Percentiles rank a stretch among this genome's conserved stretches.
These are phyloP conservation scores for Neurospora hispaniola DNA, from an alignment of 495 filamentous ascomycete genomes.

Conservation along the genomic window DNA sequence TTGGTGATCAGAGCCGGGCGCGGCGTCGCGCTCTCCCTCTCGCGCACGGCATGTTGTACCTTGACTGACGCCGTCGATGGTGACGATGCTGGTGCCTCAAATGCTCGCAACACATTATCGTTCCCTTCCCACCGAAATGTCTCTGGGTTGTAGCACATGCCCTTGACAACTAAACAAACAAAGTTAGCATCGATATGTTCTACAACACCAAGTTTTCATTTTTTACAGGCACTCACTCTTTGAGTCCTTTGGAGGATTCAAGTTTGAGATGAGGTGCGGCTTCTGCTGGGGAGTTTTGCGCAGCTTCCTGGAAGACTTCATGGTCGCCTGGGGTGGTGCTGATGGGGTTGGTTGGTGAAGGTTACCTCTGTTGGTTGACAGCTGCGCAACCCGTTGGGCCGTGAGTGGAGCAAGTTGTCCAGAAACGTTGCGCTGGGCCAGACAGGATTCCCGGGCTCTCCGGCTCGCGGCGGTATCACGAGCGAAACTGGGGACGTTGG, in stretches of 20 bases:
- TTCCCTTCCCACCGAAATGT: conserved; percentile 93
- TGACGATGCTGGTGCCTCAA: conserved; percentile 49
- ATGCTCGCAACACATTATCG: conserved; percentile 67
- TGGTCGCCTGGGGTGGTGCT: conserved; percentile 18
- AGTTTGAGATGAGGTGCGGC: conserved; percentile 40
- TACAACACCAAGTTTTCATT: neutral
- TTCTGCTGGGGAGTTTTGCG: conserved; percentile 43
- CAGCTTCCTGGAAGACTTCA: conserved; percentile 43
- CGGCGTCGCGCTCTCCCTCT: conserved; percentile 48
- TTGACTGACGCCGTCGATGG: conserved; percentile 31
- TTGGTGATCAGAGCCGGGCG: conserved; percentile 92
- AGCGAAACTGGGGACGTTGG: conserved; percentile 65
- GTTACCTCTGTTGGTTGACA: conserved; percentile 43
- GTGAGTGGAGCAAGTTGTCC: conserved; percentile 54
- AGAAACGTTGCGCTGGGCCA: conserved; percentile 45
- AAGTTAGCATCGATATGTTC: conserved; percentile 10
- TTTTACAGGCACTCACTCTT: conserved; percentile 29
- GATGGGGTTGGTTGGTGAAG: conserved; percentile 17
- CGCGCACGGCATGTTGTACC: conserved; percentile 37
- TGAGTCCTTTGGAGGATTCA: conserved; percentile 35
- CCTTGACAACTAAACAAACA: conserved; percentile 57
- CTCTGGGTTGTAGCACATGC: conserved; percentile 86
- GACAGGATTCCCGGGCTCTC: conserved; percentile 78
- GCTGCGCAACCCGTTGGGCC: conserved; percentile 71
- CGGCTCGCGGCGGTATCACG: conserved; percentile 87